Evolutionary conservation across 371 early-diverging fungal species (phyloP).

Genomic region (Neoconidiobolus thromboides): DNA sequence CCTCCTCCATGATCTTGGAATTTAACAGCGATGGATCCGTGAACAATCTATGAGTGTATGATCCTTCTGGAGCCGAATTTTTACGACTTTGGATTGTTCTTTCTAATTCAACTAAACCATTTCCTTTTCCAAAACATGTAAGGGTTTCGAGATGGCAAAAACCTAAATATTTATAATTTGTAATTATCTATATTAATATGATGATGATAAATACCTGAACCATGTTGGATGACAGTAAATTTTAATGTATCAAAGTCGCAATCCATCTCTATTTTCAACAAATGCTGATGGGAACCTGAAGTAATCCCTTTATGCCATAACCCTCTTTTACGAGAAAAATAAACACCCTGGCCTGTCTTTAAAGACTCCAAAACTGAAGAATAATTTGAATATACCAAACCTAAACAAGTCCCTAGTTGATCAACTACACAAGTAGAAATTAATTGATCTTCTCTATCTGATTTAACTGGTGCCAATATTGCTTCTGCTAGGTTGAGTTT

Average conservation of each 20-base stretch:
- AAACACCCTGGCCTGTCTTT: constrained; percentile 65
- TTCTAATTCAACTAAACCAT: constrained; percentile 52
- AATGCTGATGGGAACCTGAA: constrained; percentile 77
- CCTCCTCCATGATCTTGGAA: constrained; percentile 92
- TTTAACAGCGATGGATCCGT: constrained; percentile 55
- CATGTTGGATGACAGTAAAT: constrained; percentile 72
- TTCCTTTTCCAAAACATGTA: constrained; percentile 73
- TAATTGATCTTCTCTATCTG: constrained; percentile 80
- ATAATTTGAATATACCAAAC: constrained; percentile 75
- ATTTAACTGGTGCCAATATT: constrained; percentile 33
- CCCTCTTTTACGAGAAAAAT: constrained; percentile 75
- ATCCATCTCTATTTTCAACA: constrained; percentile 56
- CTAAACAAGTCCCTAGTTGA: constrained; percentile 67
- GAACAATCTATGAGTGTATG: constrained; percentile 83
- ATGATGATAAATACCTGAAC: constrained; percentile 35
- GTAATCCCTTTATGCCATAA: constrained; percentile 92
- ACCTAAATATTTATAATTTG: constrained; percentile 21
- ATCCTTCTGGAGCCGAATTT: constrained; percentile 44
- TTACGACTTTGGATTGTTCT: constrained; percentile 42
- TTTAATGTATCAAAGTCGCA: constrained; percentile 82
- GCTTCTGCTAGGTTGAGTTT: constrained; percentile 46
- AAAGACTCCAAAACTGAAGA: constrained; percentile 69
- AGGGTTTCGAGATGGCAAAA: constrained; percentile 87
- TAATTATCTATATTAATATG: neutral
- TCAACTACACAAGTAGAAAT: constrained; percentile 85